Evolutionary conservation across 345 rosid species (phyloP).

Genomic region (Aurinia saxatilis): DNA sequence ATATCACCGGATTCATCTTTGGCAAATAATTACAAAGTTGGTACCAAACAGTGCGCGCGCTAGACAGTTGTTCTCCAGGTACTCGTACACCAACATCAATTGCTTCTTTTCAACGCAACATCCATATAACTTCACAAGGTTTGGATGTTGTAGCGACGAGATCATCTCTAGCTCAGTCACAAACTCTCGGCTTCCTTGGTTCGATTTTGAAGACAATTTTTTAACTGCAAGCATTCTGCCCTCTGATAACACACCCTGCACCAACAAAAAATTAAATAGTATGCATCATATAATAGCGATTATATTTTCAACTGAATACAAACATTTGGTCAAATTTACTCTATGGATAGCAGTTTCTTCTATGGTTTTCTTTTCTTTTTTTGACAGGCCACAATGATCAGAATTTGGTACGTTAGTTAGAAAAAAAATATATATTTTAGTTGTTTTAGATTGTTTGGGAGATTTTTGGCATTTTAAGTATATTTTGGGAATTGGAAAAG

Average conservation of each 20-base stretch:
- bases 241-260: constrained; percentile 59
- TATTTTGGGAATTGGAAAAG: too few relatives aligned
- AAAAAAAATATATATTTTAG: too few relatives aligned
- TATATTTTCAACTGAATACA: too few relatives aligned
- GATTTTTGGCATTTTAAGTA: too few relatives aligned
- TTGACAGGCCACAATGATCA: too few relatives aligned
- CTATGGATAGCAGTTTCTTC: too few relatives aligned
- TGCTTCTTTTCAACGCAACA: constrained; percentile 78
- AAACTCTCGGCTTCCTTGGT: constrained; percentile 73
- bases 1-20: not conserved
- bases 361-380: too few relatives aligned
- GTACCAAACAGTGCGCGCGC: constrained; percentile 62
- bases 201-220: constrained; percentile 63
- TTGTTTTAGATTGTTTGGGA: too few relatives aligned
- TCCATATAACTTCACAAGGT: constrained; percentile 68
- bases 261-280: constrained; percentile 5
- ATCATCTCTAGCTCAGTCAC: constrained; percentile 72
- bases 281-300: too few relatives aligned
- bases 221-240: constrained; percentile 69
- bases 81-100: constrained; percentile 59
- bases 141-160: constrained; percentile 71
- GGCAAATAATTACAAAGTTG: not conserved
- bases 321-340: too few relatives aligned
- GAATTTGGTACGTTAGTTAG: too few relatives aligned
- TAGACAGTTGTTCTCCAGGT: constrained; percentile 68